Evolutionary conservation across 257 asterid genomes (phyloP), one percentile per base, ranked within the genome.

Genomic region (Solanum chaucha): DNA sequence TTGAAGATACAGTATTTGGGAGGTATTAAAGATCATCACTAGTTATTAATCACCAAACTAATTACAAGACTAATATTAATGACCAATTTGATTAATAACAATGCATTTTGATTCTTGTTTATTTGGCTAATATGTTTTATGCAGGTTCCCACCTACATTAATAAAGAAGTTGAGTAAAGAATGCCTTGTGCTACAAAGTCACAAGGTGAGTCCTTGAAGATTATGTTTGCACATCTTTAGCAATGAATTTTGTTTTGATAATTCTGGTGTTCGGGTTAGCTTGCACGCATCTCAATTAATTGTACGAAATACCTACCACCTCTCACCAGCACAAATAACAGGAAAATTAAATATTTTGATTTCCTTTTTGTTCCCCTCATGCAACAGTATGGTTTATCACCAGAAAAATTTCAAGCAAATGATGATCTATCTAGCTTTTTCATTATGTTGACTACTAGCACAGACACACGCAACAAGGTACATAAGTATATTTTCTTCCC

Each of bases 161-260:
- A 86, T 94, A 38, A 91, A 91, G 90, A 94, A 94, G 92, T 88
- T 97, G 92, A 91, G 95, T 90, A 93, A 93, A 74, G 99, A 97
- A 86, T 93, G 98, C 92, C 95, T 97, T 86, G 99, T 94, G 92
- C 93, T 97, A 95, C 97, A 95, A 89, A 92, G 92, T 87, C 98
- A 94, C 85, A 92, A 88, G 81, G 99, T 93, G 90, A 86, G 92
- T 90, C 28, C 80, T 41, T 28, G 15, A 78, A 78, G 4, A 13
- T 78, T 77, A 5, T 44, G 35, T 8, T 78, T 78, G 10, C 38
- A 44, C 65, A 44, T 44, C 4, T 24, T 0, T 41, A 41, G 36
- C 61, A 14, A n/a, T 12, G 2, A 26, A 26, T 12, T 67, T 26
- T 67, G 4, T 12, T 26, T 67, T 5, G 70, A 67, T 26, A 67